A percentile compares a stretch with the other conserved stretches of the same genome.
These are phyloP conservation scores for Carpinus fangiana DNA, from an alignment of 306 rosid species.

Conservation along the genomic window DNA sequence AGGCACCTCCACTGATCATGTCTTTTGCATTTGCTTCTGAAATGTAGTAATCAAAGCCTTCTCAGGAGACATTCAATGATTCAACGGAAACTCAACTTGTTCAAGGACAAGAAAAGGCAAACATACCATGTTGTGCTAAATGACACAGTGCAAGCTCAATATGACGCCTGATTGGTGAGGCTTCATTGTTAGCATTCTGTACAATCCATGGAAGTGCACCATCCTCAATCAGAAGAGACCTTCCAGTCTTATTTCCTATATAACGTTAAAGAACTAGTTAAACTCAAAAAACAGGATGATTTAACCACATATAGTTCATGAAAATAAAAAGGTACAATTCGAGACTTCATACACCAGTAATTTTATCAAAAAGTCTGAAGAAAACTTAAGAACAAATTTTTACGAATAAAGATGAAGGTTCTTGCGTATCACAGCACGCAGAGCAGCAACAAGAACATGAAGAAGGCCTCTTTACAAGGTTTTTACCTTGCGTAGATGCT, in stretches of 20 bases:
- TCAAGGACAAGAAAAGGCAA: conserved; percentile 3
- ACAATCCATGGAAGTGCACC: conserved; percentile 98
- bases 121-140: conserved; percentile 90
- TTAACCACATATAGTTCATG: not conserved
- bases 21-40: conserved; percentile 91
- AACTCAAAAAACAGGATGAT: not conserved
- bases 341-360: not conserved
- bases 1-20: conserved; percentile 87
- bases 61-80: conserved; percentile 17
- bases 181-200: conserved; percentile 89
- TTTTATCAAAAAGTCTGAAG: conserved; percentile 7
- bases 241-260: conserved; percentile 78
- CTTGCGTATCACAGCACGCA: not conserved
- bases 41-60: conserved; percentile 27
- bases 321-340: not conserved
- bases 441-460: not conserved
- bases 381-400: conserved; percentile 21
- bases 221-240: conserved; percentile 87
- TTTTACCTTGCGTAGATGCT: conserved; percentile 86
- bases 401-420: not conserved
- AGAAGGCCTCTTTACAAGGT: conserved; percentile 11
- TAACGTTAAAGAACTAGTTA: conserved; percentile 22
- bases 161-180: conserved; percentile 86
- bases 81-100: conserved; percentile 10
- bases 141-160: conserved; percentile 97